Base-by-base conservation (phyloP, 495 filamentous ascomycete species). In the Penicillium goetzii region DNA sequence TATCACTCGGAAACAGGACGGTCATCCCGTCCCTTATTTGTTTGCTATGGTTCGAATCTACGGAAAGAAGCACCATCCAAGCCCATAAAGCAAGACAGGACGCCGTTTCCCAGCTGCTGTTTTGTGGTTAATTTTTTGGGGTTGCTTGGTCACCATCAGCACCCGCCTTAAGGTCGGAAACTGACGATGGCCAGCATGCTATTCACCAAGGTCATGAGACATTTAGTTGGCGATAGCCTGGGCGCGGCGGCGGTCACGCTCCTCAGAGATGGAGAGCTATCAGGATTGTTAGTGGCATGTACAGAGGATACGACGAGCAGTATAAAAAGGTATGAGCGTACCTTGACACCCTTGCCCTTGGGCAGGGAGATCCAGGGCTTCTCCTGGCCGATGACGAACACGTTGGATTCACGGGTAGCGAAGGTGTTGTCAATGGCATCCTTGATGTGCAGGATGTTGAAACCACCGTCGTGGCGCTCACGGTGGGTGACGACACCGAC, bases 281-380 rank as follows among this genome's bases (percentile, higher is more conserved):
- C 25, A 56, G 49, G 33, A 26, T 6, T 47, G 43, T 70, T 68
- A 69, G 67, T 34, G n/a, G 55, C 8, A 41, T 51, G 30, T 15
- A 23, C 41, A 32, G 52, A 25, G 41, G 34, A 45, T 14, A 40
- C 4, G n/a, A 59, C 43, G n/a, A 19, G 14, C 30, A 17, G 34
- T 52, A 43, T 5, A 4, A 25, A 40, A 10, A 11, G 4, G 34
- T 28, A 33, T 32, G 66, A 72, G 72, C 81, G 58, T 78, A 89
- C 86, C 84, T 99, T 98, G 85, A 99, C 95, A 88, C 95, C 96
- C 88, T 96, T 96, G 85, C 95, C 95, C 92, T 98, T 98, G 78
- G 95, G 96, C 70, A 98, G 87, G 75, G 91, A 96, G 76, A 99
- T 87, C 96, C 95, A 99, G 67, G 95, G 93, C 90, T 97, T 97